Percentiles rank a stretch among this genome's conserved stretches.
These are phyloP conservation scores for Colletotrichum lindemuthianum DNA, from an alignment of 2,329 filamentous ascomycete genomes.

Conservation along the genomic window DNA sequence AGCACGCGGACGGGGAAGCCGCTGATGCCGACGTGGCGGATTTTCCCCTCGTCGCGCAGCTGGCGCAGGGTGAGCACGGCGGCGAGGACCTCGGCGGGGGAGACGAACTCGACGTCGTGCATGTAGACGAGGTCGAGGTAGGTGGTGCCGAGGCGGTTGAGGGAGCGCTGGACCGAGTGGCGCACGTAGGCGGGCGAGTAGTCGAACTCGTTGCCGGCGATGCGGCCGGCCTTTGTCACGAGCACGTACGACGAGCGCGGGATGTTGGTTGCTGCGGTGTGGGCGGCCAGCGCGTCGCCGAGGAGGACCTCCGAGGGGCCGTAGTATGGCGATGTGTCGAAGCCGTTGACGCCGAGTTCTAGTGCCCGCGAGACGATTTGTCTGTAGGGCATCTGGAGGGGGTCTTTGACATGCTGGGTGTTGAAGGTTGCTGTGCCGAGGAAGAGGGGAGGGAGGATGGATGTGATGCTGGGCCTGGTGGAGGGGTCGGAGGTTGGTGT, in stretches of 20 bases:
- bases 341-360: slow-evolving; percentile 30
- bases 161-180: slow-evolving; percentile 71
- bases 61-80: slow-evolving; percentile 78
- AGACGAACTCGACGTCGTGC: slow-evolving; percentile 85
- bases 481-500: slow-evolving; percentile 21
- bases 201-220: slow-evolving; percentile 30
- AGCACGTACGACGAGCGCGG: slow-evolving; percentile 44
- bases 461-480: slow-evolving; percentile 16
- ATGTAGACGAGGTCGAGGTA: slow-evolving; percentile 84
- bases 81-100: slow-evolving; percentile 68
- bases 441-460: slow-evolving; percentile 79
- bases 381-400: slow-evolving; percentile 33
- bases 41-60: slow-evolving; percentile 76
- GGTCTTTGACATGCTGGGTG: slow-evolving; percentile 73
- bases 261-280: slow-evolving; percentile 58
- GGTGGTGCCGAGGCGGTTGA: slow-evolving; percentile 69
- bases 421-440: slow-evolving; percentile 94
- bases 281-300: slow-evolving; percentile 61
- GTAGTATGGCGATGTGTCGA: slow-evolving; percentile 36
- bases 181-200: slow-evolving; percentile 44
- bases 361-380: slow-evolving; percentile 31
- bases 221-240: slow-evolving; percentile 31
- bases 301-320: slow-evolving; percentile 33
- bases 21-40: slow-evolving; percentile 89
- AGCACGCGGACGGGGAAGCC: slow-evolving; percentile 85